Conservation (phyloP, 1,139 yeast genomes). For the Hyphopichia pseudoburtonii region DNA sequence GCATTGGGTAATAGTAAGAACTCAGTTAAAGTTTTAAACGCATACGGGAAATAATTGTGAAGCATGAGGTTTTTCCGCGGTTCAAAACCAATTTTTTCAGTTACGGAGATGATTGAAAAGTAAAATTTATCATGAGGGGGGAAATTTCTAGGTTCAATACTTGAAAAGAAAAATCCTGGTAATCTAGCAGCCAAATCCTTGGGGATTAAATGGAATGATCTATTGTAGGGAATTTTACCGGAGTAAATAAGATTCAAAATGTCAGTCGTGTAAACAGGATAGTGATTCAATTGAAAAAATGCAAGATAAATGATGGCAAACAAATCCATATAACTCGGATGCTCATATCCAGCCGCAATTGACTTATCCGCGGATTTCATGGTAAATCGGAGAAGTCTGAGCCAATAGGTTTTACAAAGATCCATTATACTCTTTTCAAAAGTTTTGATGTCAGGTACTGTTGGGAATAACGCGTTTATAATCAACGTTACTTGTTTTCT, state of each 20-base stretch:
- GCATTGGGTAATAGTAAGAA: slow-evolving; percentile 31
- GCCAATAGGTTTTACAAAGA: slow-evolving; percentile 3
- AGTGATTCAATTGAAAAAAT: slow-evolving; percentile 27
- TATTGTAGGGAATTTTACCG: slow-evolving; percentile 41
- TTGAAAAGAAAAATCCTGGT: slow-evolving; percentile 21
- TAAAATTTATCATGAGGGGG: slow-evolving; percentile 31
- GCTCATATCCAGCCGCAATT: slow-evolving; percentile 10
- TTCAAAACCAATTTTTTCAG: neutral
- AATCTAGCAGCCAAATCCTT: slow-evolving; percentile 19
- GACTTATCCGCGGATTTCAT: slow-evolving; percentile 10
- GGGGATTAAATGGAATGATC: slow-evolving; percentile 32
- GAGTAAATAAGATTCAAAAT: slow-evolving; percentile 26
- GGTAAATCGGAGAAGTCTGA: slow-evolving; percentile 1
- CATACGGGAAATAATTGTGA: slow-evolving; percentile 34
- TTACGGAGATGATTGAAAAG: slow-evolving; percentile 11
- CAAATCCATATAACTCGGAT: slow-evolving; percentile 28
- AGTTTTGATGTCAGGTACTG: too few relatives aligned
- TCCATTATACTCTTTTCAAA: slow-evolving; percentile 11
- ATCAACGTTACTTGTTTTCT: slow-evolving; percentile 40
- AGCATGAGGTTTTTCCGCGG: slow-evolving; percentile 11
- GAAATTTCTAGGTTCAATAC: slow-evolving; percentile 28
- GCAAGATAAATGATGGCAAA: slow-evolving; percentile 41
- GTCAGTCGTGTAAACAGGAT: slow-evolving; percentile 40
- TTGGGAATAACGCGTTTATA: slow-evolving; percentile 23
- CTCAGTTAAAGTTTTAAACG: slow-evolving; percentile 27